Conservation (phyloP, 805 yeast species). For the Saccharomycopsis sp. region DNA sequence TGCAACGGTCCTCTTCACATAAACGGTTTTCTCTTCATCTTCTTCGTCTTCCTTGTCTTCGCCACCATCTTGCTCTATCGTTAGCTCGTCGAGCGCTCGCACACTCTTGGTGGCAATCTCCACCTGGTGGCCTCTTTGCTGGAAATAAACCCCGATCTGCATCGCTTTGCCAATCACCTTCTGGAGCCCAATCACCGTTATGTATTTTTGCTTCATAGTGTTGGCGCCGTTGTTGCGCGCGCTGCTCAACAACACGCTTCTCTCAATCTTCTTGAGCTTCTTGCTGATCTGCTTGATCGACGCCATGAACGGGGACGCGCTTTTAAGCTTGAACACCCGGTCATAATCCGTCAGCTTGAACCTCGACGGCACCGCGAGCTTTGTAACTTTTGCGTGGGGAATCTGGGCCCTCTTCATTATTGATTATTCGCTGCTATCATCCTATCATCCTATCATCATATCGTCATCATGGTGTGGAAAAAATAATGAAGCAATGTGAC, state of each 20-base stretch:
- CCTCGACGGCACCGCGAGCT: slow-evolving; percentile 44
- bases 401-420: too few relatives aligned
- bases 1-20: slow-evolving; percentile 6
- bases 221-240: slow-evolving; percentile 25
- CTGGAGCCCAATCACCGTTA: slow-evolving; percentile 71
- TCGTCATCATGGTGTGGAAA: too few relatives aligned
- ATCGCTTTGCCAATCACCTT: slow-evolving; percentile 54
- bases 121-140: slow-evolving; percentile 41
- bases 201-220: slow-evolving; percentile 29
- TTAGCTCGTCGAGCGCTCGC: slow-evolving; percentile 63
- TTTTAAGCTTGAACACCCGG: slow-evolving; percentile 48
- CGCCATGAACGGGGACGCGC: slow-evolving; percentile 62
- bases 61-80: slow-evolving; percentile 23
- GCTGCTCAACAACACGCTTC: slow-evolving; percentile 33
- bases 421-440: too few relatives aligned
- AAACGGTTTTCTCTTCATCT: slow-evolving; percentile 7
- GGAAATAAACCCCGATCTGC: slow-evolving; percentile 54
- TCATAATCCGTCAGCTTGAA: slow-evolving; percentile 37
- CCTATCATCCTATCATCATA: too few relatives aligned
- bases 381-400: slow-evolving; percentile 30
- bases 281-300: slow-evolving; percentile 59
- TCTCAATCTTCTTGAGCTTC: slow-evolving; percentile 29
- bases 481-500: too few relatives aligned
- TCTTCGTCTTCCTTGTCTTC: slow-evolving; percentile 7
- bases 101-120: slow-evolving; percentile 58